phyloP scores from a whole-genome alignment of 176 grass and related monocot genomes.

The Triticum aestivum region DNA sequence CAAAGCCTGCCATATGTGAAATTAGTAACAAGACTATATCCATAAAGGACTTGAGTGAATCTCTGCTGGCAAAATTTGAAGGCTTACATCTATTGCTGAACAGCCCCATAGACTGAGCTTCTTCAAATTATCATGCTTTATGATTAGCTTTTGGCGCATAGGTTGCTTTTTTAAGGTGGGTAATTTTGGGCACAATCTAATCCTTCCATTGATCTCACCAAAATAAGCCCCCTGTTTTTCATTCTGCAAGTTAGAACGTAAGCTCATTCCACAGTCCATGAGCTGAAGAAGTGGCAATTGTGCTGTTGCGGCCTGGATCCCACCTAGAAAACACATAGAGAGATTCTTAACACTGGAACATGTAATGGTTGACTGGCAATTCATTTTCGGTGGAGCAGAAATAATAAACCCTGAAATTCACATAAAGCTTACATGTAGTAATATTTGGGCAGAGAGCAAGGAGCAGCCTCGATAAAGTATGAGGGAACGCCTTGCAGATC shows the following conservation, averaged over 20 bases:
- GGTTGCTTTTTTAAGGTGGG: conserved; percentile 37
- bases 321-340: conserved; percentile 55
- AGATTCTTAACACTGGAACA: neutral
- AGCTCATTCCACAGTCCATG: conserved; percentile 94
- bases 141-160: conserved; percentile 78
- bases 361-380: neutral
- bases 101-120: conserved; percentile 96
- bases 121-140: conserved; percentile 83
- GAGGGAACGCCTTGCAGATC: conserved; percentile 83
- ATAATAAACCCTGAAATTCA: neutral
- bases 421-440: conserved; percentile 59
- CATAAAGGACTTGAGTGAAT: neutral
- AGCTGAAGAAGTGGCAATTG: conserved; percentile 86
- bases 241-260: conserved; percentile 44
- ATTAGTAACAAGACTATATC: conserved; percentile 4
- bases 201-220: conserved; percentile 43
- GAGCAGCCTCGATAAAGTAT: conserved; percentile 74
- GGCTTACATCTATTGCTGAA: conserved; percentile 86
- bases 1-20: conserved; percentile 57
- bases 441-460: conserved; percentile 91
- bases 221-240: conserved; percentile 39
- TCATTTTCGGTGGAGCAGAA: neutral
- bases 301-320: conserved; percentile 77
- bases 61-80: neutral
- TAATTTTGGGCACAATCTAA: conserved; percentile 51